A percentile compares a stretch with the other conserved stretches of the same genome.
Conservation (phyloP, 169 alveolate genomes). For the Eimeria zaria region DNA sequence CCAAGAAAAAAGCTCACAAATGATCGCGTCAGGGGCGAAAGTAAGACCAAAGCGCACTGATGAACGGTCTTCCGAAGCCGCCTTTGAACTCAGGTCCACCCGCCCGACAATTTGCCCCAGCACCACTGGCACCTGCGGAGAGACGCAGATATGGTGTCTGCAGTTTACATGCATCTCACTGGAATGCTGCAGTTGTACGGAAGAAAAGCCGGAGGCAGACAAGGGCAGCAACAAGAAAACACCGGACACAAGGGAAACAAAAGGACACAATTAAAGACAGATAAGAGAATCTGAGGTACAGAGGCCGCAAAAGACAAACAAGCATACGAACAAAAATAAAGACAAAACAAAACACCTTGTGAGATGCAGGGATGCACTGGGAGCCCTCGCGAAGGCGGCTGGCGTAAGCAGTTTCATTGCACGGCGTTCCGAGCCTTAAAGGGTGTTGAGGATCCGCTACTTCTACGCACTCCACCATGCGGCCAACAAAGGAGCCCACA, state of each 20-base stretch:
- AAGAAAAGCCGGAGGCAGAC: not conserved
- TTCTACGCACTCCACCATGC: conserved; percentile 37
- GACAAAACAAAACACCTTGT: conserved; percentile 34
- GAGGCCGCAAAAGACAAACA: not conserved
- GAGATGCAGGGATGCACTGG: conserved; percentile 52
- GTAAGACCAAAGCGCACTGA: conserved; percentile 38
- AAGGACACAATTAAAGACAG: not conserved
- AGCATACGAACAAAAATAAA: not conserved
- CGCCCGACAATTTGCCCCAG: conserved; percentile 37
- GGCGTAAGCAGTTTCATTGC: conserved; percentile 43
- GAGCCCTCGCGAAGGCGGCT: conserved; percentile 51
- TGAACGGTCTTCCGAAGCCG: not conserved
- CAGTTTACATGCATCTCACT: not conserved
- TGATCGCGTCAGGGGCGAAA: conserved; percentile 47
- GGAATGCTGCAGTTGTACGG: not conserved
- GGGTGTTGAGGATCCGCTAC: conserved; percentile 79
- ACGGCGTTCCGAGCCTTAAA: conserved; percentile 76
- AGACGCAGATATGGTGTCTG: not conserved
- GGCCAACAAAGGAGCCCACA: not conserved
- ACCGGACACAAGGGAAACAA: not conserved
- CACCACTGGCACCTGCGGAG: conserved; percentile 36
- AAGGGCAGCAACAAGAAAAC: not conserved
- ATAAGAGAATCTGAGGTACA: not conserved
- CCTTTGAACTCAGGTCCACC: not conserved
- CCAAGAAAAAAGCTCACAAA: not conserved